Evolutionary conservation across 805 yeast species (phyloP).

Genomic region (Saturnispora besseyi): DNA sequence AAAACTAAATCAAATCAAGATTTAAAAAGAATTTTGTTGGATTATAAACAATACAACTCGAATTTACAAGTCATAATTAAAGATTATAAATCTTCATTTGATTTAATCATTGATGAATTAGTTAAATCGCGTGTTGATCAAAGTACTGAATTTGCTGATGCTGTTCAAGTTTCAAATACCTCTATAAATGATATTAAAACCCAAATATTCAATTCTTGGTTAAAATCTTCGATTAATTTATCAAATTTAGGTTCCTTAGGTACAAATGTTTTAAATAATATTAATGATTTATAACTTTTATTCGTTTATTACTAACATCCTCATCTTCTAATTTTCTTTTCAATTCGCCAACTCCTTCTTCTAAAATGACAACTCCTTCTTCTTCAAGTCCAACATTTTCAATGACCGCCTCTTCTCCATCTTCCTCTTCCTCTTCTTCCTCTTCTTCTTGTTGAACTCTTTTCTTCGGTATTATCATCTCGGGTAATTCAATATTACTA

Average conservation of each 20-base stretch:
- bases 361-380: constrained; percentile 1
- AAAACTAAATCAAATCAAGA: constrained; percentile 1
- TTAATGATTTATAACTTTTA: constrained; percentile 3
- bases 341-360: neutral
- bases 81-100: constrained; percentile 1
- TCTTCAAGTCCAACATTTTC: constrained; percentile 9
- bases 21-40: neutral
- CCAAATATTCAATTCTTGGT: neutral
- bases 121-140: neutral
- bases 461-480: constrained; percentile 17
- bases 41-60: constrained; percentile 1
- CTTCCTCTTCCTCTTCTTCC: constrained; percentile 17
- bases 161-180: neutral
- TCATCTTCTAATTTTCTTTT: constrained; percentile 4
- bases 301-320: neutral
- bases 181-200: neutral
- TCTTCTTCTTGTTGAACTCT: constrained; percentile 11
- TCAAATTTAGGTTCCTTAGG: neutral
- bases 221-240: neutral
- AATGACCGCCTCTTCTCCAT: constrained; percentile 14
- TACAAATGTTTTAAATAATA: neutral
- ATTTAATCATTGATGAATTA: constrained; percentile 1
- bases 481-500: constrained; percentile 17
- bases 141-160: neutral
- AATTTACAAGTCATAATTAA: neutral